Conservation (phyloP, 768 basidiomycete species). For the Xanthoconium stramineum region DNA sequence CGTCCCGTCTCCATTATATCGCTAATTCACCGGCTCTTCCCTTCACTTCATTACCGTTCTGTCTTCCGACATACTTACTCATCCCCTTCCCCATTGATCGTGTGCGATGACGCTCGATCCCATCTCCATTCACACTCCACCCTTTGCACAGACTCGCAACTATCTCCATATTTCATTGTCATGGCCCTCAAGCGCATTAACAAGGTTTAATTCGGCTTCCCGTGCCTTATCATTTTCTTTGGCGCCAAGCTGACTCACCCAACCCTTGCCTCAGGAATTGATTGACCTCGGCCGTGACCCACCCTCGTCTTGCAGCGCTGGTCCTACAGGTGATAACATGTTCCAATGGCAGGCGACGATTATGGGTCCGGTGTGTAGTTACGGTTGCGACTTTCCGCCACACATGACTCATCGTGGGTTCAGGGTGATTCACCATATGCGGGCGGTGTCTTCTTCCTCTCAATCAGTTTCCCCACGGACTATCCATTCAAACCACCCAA, state of each 20-base stretch:
- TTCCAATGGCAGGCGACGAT: slow-evolving; percentile 99
- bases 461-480: slow-evolving; percentile 91
- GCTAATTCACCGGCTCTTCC: background rate
- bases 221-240: background rate
- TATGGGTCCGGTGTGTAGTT: slow-evolving; percentile 88
- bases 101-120: slow-evolving; percentile 38
- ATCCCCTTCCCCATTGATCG: slow-evolving; percentile 30
- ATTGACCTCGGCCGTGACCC: slow-evolving; percentile 99
- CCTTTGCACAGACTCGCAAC: slow-evolving; percentile 14
- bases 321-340: slow-evolving; percentile 96
- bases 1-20: background rate
- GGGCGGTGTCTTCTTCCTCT: slow-evolving; percentile 98
- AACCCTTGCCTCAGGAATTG: slow-evolving; percentile 69
- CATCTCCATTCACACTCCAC: slow-evolving; percentile 14
- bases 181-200: slow-evolving; percentile 99
- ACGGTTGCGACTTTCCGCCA: background rate
- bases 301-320: slow-evolving; percentile 98
- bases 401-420: slow-evolving; percentile 25
- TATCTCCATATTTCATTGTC: slow-evolving; percentile 11
- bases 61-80: background rate
- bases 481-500: slow-evolving; percentile 99
- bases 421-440: slow-evolving; percentile 98
- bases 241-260: slow-evolving; percentile 12
- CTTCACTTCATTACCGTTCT: background rate
- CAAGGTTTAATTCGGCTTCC: slow-evolving; percentile 59